Conservation (phyloP, 75 land plant species). For the Pinus albicaulis region DNA sequence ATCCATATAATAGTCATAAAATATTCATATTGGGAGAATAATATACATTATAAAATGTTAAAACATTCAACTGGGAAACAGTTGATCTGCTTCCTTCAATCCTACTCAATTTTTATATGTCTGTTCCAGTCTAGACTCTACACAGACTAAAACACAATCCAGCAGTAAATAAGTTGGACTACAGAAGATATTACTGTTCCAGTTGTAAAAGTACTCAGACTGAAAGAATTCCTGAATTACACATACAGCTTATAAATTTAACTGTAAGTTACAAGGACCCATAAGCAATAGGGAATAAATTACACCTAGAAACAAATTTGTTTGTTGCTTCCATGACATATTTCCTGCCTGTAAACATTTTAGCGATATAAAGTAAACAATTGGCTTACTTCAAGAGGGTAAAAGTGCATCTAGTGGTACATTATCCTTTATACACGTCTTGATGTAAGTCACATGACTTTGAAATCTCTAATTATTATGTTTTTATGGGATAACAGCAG, state of each 20-base stretch:
- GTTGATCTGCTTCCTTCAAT: too few species aligned
- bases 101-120: not conserved
- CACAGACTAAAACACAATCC: not conserved
- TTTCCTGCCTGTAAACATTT: not conserved
- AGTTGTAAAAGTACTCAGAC: too few species aligned
- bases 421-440: too few species aligned
- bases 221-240: too few species aligned
- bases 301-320: not conserved
- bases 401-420: too few species aligned
- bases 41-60: not conserved
- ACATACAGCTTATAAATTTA: too few species aligned
- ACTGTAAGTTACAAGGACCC: too few species aligned
- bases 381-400: too few species aligned
- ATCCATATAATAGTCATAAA: not conserved
- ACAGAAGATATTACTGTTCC: too few species aligned
- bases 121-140: not conserved
- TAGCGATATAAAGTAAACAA: too few species aligned
- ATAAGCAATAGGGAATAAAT: not conserved
- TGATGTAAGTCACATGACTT: too few species aligned
- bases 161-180: not conserved
- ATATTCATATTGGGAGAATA: not conserved
- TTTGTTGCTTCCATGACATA: not conserved
- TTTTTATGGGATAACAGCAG: not conserved
- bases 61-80: too few species aligned
- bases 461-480: not conserved